These are phyloP conservation scores for Sclerotiophoma versabilis DNA, from an alignment of 2,329 filamentous ascomycete genomes.

Conservation along the genomic window DNA sequence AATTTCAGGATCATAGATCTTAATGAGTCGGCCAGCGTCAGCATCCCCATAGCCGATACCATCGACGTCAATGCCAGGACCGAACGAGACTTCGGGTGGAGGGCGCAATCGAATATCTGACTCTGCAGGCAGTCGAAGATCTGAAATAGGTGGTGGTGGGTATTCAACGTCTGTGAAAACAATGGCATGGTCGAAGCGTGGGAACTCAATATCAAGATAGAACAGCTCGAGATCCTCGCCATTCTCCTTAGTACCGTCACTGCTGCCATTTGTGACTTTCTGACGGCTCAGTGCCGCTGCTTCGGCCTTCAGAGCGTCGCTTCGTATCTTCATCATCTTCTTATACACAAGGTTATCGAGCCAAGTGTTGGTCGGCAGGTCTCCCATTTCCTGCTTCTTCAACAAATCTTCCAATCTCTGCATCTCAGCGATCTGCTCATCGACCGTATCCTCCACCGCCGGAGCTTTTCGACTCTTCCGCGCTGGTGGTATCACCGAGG, in stretches of 20 bases:
- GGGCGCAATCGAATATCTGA: constrained; percentile 77
- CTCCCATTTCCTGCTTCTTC: constrained; percentile 98
- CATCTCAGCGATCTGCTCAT: constrained; percentile 82
- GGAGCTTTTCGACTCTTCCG: constrained; percentile 59
- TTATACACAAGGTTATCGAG: constrained; percentile 94
- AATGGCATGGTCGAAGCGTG: constrained; percentile 92
- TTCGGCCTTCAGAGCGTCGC: constrained; percentile 49
- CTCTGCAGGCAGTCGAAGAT: constrained; percentile 67
- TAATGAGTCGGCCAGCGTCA: constrained; percentile 70
- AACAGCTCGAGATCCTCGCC: constrained; percentile 69
- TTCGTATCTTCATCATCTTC: constrained; percentile 75
- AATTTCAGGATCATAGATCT: constrained; percentile 92
- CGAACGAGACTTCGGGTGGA: constrained; percentile 86
- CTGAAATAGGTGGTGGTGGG: constrained; percentile 80
- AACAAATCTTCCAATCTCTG: constrained; percentile 88
- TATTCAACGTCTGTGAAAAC: constrained; percentile 97
- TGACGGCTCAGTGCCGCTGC: constrained; percentile 48
- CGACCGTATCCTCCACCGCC: constrained; percentile 54
- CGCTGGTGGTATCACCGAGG: constrained; percentile 67
- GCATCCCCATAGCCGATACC: constrained; percentile 61
- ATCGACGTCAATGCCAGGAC: constrained; percentile 82
- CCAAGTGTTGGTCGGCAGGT: constrained; percentile 93
- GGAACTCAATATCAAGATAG: constrained; percentile 87
- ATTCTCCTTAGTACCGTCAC: constrained; percentile 33
- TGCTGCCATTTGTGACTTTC: constrained; percentile 21